These are phyloP conservation scores for Tubosaeta sp. DNA, from an alignment of 768 basidiomycete genomes.

Conservation along the genomic window DNA sequence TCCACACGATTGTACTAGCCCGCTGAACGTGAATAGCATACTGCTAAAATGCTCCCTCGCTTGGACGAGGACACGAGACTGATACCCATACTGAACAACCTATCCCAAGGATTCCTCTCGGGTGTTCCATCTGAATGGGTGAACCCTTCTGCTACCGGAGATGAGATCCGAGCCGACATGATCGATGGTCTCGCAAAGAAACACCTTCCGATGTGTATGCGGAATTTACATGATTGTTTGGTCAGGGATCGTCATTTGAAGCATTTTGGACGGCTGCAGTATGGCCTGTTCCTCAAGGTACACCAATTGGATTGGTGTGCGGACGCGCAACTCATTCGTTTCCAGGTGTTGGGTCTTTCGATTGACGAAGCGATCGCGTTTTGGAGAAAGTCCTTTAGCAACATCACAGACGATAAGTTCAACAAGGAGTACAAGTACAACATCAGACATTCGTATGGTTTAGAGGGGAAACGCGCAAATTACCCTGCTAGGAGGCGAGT, in stretches of 20 bases:
- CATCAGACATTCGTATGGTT: slow-evolving; percentile 89
- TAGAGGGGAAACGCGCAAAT: slow-evolving; percentile 92
- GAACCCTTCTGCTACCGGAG: slow-evolving; percentile 48
- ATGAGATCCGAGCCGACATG: slow-evolving; percentile 89
- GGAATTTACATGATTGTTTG: slow-evolving; percentile 78
- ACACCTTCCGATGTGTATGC: slow-evolving; percentile 97
- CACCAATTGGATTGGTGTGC: slow-evolving; percentile 1
- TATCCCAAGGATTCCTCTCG: slow-evolving; percentile 90
- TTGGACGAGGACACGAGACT: slow-evolving; percentile 94
- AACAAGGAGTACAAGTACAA: slow-evolving; percentile 98
- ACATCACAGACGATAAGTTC: slow-evolving; percentile 87
- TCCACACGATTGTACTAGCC: not conserved
- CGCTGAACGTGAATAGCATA: slow-evolving; percentile 48
- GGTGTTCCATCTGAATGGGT: slow-evolving; percentile 85
- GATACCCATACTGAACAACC: slow-evolving; percentile 81
- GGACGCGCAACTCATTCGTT: not conserved
- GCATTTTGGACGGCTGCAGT: slow-evolving; percentile 87
- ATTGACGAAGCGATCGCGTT: slow-evolving; percentile 92
- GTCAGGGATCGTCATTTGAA: slow-evolving; percentile 81
- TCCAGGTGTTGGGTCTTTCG: slow-evolving; percentile 83
- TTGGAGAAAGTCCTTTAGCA: slow-evolving; percentile 84
- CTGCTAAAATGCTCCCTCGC: slow-evolving; percentile 81
- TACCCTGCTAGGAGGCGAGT: slow-evolving; percentile 87
- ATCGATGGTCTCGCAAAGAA: slow-evolving; percentile 79
- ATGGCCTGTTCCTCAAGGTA: slow-evolving; percentile 94